Evolutionary conservation across 1,139 yeast genomes (phyloP).

Genomic region (Nakaseomyces glabratus): DNA sequence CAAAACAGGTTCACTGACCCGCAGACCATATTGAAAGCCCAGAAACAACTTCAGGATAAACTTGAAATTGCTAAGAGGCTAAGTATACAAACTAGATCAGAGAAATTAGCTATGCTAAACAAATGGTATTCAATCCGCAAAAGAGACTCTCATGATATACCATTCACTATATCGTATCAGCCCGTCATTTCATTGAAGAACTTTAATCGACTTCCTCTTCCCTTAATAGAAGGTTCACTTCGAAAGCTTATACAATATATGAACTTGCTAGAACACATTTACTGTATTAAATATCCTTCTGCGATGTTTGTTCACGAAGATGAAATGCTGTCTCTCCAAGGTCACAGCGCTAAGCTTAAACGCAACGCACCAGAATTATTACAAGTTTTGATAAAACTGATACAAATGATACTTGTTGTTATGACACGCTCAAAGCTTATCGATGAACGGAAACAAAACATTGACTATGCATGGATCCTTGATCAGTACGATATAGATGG

Average conservation of each 20-base stretch:
- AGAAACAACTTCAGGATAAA: constrained; percentile 5
- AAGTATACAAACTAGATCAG: constrained; percentile 10
- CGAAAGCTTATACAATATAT: constrained; percentile 19
- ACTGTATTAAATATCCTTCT: constrained; percentile 14
- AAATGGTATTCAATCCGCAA: constrained; percentile 20
- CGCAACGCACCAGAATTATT: constrained; percentile 6
- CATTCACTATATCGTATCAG: constrained; percentile 21
- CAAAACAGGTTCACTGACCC: constrained; percentile 6
- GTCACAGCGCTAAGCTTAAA: constrained; percentile 4
- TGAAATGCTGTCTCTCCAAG: neutral
- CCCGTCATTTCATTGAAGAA: constrained; percentile 24
- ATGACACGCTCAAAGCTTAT: constrained; percentile 14
- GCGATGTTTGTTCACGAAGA: neutral
- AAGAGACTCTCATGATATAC: constrained; percentile 18
- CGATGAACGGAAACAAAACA: constrained; percentile 11
- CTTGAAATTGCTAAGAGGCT: constrained; percentile 13
- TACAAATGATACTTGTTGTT: constrained; percentile 15
- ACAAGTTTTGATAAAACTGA: constrained; percentile 13
- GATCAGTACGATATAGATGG: constrained; percentile 22
- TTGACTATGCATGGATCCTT: constrained; percentile 15
- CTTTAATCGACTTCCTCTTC: constrained; percentile 13
- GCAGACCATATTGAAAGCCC: neutral
- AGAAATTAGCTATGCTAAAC: constrained; percentile 13
- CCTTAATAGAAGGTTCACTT: constrained; percentile 16
- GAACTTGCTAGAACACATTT: constrained; percentile 12